Base-by-base conservation (phyloP, 257 asterid species). In the Jasminum sambac region DNA sequence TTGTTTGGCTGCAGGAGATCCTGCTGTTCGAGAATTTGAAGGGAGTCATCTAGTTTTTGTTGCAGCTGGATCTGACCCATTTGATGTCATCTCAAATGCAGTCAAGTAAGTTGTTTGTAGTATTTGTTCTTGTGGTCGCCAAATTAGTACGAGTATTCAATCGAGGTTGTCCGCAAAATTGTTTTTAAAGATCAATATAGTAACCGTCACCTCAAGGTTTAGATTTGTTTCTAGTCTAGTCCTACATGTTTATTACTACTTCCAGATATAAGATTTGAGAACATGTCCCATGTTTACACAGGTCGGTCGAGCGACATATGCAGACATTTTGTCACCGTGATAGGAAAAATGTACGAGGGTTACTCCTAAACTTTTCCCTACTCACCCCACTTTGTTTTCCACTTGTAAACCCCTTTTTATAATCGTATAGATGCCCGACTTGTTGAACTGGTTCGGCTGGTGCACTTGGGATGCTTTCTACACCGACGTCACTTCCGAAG, bases 381-480 rank as follows among this genome's bases (percentile, higher is more conserved):
- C 11, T 55, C 23, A 34, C 62, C 21, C 36, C 30, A 19, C 2
- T 21, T 10, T 55, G 14, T 19, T 55, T 55, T 55, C 6, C 48
- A 5, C 1, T 66, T 30, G 66, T 72, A 69, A 72, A n/a, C 64
- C 61, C 64, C 59, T 38, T 13, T 67, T 42, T 39, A 11, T 64
- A 63, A 67, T 66, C 59, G 67, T 58, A 68, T 85, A 93, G 97
- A 87, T 93, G 88, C 97, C 98, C 14, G 97, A 93, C 50, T 87
- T 93, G 77, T 74, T 93, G 85, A 93, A 93, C 84, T 93, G 97
- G 98, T 93, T 93, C 46, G 97, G 98, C 19, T 90, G 97, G 98
- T 93, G 98, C 48, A 93, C 98, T 1, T 93, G 98, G 98, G 98
- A 93, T 78, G 98, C 98, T 70, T 93, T 90, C 88, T 90, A 93